Evolutionary conservation across 2,329 filamentous ascomycete species (phyloP).

Genomic region (Ceratocystis alfenasii): DNA sequence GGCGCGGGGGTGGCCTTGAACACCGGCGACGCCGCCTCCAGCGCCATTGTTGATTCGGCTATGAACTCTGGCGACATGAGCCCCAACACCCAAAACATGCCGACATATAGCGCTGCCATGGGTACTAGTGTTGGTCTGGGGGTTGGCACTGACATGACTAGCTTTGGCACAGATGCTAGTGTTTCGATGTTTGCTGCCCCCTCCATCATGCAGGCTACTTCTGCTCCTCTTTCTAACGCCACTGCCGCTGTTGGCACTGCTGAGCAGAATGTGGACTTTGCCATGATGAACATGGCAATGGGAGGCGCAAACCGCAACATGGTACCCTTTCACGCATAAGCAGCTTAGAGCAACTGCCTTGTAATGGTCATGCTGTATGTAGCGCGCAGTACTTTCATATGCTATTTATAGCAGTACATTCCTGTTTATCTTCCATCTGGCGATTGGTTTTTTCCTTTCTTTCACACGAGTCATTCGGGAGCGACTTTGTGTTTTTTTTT

Average conservation of each 20-base stretch:
- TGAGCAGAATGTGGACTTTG: neutral
- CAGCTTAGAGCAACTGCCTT: too few species aligned
- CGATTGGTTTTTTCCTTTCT: neutral
- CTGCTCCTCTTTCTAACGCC: neutral
- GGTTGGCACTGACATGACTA: neutral
- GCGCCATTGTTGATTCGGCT: neutral
- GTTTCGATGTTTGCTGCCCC: neutral
- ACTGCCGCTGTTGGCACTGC: neutral
- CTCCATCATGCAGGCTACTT: neutral
- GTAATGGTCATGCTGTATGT: neutral
- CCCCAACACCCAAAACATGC: neutral
- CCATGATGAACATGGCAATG: neutral
- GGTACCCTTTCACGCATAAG: neutral
- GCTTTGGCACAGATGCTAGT: neutral
- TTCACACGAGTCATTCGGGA: neutral
- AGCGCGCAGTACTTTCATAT: neutral
- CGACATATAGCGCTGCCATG: neutral
- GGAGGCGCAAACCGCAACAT: neutral
- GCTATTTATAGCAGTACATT: slow-evolving; percentile 8
- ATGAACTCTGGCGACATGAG: neutral
- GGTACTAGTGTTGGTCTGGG: neutral
- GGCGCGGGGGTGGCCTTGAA: neutral
- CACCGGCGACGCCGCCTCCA: too few species aligned
- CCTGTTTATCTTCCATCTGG: neutral
- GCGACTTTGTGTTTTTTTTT: slow-evolving; percentile 1